These are phyloP conservation scores for Tolypocladium ovalisporum DNA, from an alignment of 2,329 filamentous ascomycete species.

Conservation along the genomic window DNA sequence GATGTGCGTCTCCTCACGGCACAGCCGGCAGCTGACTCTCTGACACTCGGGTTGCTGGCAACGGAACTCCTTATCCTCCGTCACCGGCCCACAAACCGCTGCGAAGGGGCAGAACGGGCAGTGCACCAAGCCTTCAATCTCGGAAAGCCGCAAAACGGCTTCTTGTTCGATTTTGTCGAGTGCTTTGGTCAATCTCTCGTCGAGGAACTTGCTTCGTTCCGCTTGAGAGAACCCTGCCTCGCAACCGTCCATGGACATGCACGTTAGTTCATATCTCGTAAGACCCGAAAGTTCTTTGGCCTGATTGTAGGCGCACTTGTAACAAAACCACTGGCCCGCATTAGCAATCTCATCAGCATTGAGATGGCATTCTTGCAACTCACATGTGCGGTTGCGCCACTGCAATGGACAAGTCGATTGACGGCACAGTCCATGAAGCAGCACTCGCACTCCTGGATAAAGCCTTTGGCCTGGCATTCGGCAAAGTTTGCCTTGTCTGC, in stretches of 20 bases:
- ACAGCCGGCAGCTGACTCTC: slow-evolving; percentile 56
- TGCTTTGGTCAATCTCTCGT: slow-evolving; percentile 45
- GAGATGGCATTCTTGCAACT: slow-evolving; percentile 6
- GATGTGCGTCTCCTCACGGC: slow-evolving; percentile 57
- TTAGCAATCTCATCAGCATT: slow-evolving; percentile 4
- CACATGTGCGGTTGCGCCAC: slow-evolving; percentile 42
- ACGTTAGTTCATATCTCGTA: slow-evolving; percentile 56
- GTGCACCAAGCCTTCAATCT: slow-evolving; percentile 58
- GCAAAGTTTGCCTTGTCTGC: slow-evolving; percentile 27
- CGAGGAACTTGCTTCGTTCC: slow-evolving; percentile 47
- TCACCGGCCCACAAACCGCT: slow-evolving; percentile 57
- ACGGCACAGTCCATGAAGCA: slow-evolving; percentile 58
- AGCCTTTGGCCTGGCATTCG: slow-evolving; percentile 33
- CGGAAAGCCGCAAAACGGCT: slow-evolving; percentile 56
- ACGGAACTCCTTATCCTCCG: slow-evolving; percentile 60
- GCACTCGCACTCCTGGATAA: slow-evolving; percentile 58
- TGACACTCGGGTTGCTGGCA: slow-evolving; percentile 58
- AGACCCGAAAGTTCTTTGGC: slow-evolving; percentile 60
- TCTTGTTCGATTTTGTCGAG: slow-evolving; percentile 64
- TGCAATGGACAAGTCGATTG: slow-evolving; percentile 60
- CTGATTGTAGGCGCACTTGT: slow-evolving; percentile 50
- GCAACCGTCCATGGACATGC: slow-evolving; percentile 62
- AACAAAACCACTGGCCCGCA: slow-evolving; percentile 50
- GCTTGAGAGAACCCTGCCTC: slow-evolving; percentile 43
- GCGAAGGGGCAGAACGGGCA: slow-evolving; percentile 81